Evolutionary conservation across 2,329 filamentous ascomycete genomes (phyloP), one percentile per base, ranked within the genome.

Genomic region (Alternaria sp.): DNA sequence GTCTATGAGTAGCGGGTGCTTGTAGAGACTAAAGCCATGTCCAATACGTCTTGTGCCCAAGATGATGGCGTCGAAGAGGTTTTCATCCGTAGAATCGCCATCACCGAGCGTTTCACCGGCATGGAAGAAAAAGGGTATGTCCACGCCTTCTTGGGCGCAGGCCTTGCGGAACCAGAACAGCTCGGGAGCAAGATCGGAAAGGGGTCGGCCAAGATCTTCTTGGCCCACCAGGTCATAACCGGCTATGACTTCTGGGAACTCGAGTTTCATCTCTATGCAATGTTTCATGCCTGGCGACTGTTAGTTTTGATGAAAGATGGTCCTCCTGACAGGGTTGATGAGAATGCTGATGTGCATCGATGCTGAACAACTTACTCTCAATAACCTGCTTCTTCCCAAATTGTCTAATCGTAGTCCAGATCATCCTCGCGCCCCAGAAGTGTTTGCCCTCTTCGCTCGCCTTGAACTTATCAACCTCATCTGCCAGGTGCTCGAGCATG

Each of bases 51-150:
- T 84, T 0, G 93, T 94, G 3, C 93, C 93, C 5, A 98, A 85
- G 8, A 97, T 80, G 13, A 98, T 84, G 0, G 93, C 93, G 74
- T 97, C 93, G 74, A 93, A 97, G 3, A 98, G 84, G 76, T 97
- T 97, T 62, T 87, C 82, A 71, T 97, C 93, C 0, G 90, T 89
- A 21, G 82, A 83, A 66, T 88, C 88, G 28, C 92, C 93, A 60
- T 91, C 88, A 14, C 92, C 92, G 0, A 96, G 86, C 33, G 88
- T 92, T 78, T 97, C 93, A 64, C 93, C 94, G 0, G 94, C 93
- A 75, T 97, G 93, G 81, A 98, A 96, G 82, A 96, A 96, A 81
- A 97, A 97, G 0, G 94, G 94, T 9, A 99, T 88, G 49, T 92
- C 87, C 36, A 97, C 85, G 2, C 85, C 87, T 70, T 92, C 89